A percentile compares a stretch with the other conserved stretches of the same genome.
Conservation (phyloP, 805 yeast species). For the Groenewaldozyma salmanticensis region DNA sequence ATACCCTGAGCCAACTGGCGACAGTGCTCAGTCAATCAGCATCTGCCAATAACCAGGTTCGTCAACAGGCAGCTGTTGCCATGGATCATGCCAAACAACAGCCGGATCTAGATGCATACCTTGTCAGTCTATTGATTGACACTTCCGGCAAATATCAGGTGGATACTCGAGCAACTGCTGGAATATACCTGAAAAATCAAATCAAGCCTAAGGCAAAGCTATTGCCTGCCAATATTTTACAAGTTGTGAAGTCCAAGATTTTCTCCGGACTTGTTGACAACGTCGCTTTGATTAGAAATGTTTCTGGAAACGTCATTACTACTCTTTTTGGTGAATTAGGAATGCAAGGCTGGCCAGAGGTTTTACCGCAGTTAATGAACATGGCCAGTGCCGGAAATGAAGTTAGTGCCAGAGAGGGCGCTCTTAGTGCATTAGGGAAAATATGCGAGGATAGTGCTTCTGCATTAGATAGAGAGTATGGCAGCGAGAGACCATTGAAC, state of each 20-base stretch:
- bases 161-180: slow-evolving; percentile 77
- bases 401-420: slow-evolving; percentile 53
- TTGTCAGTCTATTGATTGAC: slow-evolving; percentile 55
- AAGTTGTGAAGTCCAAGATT: slow-evolving; percentile 37
- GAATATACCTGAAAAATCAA: slow-evolving; percentile 71
- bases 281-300: slow-evolving; percentile 62
- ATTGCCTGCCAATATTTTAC: slow-evolving; percentile 30
- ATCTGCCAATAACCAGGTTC: slow-evolving; percentile 43
- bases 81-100: slow-evolving; percentile 58
- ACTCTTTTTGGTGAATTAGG: slow-evolving; percentile 66
- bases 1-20: slow-evolving; percentile 53
- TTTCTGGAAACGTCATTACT: slow-evolving; percentile 85
- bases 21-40: slow-evolving; percentile 62
- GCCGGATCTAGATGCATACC: slow-evolving; percentile 74
- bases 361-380: slow-evolving; percentile 58
- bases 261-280: slow-evolving; percentile 42
- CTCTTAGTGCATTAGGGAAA: slow-evolving; percentile 71
- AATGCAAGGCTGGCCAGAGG: slow-evolving; percentile 60
- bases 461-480: slow-evolving; percentile 53
- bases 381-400: slow-evolving; percentile 43
- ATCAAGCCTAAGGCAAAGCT: slow-evolving; percentile 32
- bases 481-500: slow-evolving; percentile 58
- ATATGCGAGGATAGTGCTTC: slow-evolving; percentile 82
- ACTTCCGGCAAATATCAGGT: slow-evolving; percentile 39
- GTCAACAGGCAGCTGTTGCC: slow-evolving; percentile 59